Percentiles rank a stretch among this genome's conserved stretches.
Conservation (phyloP, 768 basidiomycete genomes). For the Agrocybe chaxingu region DNA sequence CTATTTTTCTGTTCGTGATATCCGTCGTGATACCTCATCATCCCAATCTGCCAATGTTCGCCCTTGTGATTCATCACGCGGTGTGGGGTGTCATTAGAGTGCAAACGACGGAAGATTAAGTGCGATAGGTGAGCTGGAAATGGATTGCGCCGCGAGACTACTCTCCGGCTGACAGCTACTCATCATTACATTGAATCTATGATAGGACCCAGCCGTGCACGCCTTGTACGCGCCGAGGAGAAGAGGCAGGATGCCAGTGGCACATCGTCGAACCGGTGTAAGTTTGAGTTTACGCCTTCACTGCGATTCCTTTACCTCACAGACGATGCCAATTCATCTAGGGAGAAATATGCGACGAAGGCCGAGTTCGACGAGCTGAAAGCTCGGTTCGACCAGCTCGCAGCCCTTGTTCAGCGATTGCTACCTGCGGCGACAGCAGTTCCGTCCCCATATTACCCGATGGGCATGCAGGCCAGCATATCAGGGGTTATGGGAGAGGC, state of each 20-base stretch:
- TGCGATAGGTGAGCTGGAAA: slow-evolving; percentile 67
- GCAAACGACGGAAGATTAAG: slow-evolving; percentile 84
- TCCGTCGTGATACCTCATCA: slow-evolving; percentile 1
- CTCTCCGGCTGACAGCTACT: slow-evolving; percentile 19
- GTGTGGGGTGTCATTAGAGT: slow-evolving; percentile 45
- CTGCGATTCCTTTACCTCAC: slow-evolving; percentile 19
- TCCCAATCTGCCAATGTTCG: slow-evolving; percentile 20
- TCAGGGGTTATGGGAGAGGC: slow-evolving; percentile 30
- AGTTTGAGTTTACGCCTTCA: slow-evolving; percentile 29
- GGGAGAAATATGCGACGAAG: slow-evolving; percentile 80
- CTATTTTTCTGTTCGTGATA: slow-evolving; percentile 16
- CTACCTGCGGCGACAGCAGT: slow-evolving; percentile 21
- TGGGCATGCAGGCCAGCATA: slow-evolving; percentile 24
- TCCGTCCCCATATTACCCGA: slow-evolving; percentile 28
- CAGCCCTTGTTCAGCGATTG: slow-evolving; percentile 50
- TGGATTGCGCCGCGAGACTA: slow-evolving; percentile 10
- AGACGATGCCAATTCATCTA: slow-evolving; percentile 21
- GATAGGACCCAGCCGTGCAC: slow-evolving; percentile 75
- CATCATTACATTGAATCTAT: slow-evolving; percentile 12
- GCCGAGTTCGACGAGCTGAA: slow-evolving; percentile 77
- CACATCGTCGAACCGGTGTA: slow-evolving; percentile 79
- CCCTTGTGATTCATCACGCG: slow-evolving; percentile 29
- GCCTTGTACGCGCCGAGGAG: slow-evolving; percentile 76
- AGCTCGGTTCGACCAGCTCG: slow-evolving; percentile 58
- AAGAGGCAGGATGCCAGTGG: slow-evolving; percentile 82